These are phyloP conservation scores for Tylopilus orsonianus DNA, from an alignment of 1,284 basidiomycete genomes.

Conservation along the genomic window DNA sequence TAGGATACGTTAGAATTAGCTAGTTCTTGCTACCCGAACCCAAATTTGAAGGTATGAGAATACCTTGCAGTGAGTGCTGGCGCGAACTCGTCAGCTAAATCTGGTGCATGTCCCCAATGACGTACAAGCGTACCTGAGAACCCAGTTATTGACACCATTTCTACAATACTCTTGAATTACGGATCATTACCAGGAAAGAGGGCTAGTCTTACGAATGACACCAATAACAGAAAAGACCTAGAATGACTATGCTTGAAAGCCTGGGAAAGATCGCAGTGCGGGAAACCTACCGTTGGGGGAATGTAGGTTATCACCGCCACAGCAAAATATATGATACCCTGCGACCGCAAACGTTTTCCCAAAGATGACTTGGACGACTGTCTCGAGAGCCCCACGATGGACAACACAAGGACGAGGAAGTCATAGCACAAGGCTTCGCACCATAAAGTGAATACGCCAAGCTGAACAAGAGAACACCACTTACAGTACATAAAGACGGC, in stretches of 20 bases:
- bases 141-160: neutral
- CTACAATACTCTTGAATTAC: slow-evolving; percentile 3
- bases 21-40: neutral
- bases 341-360: slow-evolving; percentile 12
- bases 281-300: slow-evolving; percentile 13
- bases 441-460: neutral
- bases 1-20: neutral
- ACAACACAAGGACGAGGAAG: slow-evolving; percentile 17
- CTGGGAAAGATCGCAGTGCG: too few relatives aligned
- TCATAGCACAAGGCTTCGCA: slow-evolving; percentile 23
- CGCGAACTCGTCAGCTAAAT: neutral
- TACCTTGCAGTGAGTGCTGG: slow-evolving; percentile 18
- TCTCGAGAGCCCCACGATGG: slow-evolving; percentile 16
- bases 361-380: slow-evolving; percentile 17
- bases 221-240: slow-evolving; percentile 16
- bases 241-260: neutral
- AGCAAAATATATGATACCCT: slow-evolving; percentile 25
- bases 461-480: neutral
- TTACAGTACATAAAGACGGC: slow-evolving; percentile 20
- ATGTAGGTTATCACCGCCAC: slow-evolving; percentile 14
- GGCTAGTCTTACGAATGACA: neutral
- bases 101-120: neutral
- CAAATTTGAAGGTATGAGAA: neutral
- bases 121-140: slow-evolving; percentile 8
- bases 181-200: neutral